Conservation (phyloP, 805 yeast species). For the Saturnispora sanitii region DNA sequence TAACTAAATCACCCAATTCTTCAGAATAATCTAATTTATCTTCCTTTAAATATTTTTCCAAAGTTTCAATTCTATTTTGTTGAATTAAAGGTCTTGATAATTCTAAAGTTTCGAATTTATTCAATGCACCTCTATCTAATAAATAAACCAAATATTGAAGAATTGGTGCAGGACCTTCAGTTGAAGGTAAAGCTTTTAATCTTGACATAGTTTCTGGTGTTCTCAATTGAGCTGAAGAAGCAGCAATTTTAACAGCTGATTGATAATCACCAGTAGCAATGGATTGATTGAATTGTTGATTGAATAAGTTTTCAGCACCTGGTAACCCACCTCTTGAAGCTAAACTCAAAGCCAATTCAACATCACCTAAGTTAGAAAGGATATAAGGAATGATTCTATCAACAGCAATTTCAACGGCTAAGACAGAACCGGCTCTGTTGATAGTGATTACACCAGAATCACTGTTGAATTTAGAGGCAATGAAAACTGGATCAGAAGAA, state of each 20-base stretch:
- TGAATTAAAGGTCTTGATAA: constrained; percentile 91
- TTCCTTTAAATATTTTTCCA: constrained; percentile 95
- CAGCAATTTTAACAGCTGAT: constrained; percentile 94
- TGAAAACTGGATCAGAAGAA: constrained; percentile 90
- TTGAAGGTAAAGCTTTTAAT: constrained; percentile 80
- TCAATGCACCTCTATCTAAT: constrained; percentile 85
- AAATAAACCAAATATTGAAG: constrained; percentile 85
- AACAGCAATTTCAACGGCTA: constrained; percentile 81
- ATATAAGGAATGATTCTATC: constrained; percentile 84
- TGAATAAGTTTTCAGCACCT: constrained; percentile 89
- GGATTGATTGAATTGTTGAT: constrained; percentile 82
- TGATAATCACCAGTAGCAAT: constrained; percentile 78
- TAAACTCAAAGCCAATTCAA: constrained; percentile 73
- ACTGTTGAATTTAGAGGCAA: constrained; percentile 64
- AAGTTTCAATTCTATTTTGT: constrained; percentile 85
- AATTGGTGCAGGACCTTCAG: constrained; percentile 93
- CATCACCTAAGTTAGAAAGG: constrained; percentile 75
- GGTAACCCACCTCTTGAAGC: constrained; percentile 95
- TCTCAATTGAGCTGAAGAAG: constrained; percentile 85
- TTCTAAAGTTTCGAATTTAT: constrained; percentile 88
- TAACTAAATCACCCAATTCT: constrained; percentile 93
- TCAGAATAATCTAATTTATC: constrained; percentile 93
- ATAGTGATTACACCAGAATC: constrained; percentile 83
- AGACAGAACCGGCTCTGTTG: constrained; percentile 90
- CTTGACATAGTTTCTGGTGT: constrained; percentile 91